A percentile compares a stretch with the other conserved stretches of the same genome.
These are phyloP conservation scores for Ceratobasidium sp. DNA, from an alignment of 1,284 basidiomycete species.

Conservation along the genomic window DNA sequence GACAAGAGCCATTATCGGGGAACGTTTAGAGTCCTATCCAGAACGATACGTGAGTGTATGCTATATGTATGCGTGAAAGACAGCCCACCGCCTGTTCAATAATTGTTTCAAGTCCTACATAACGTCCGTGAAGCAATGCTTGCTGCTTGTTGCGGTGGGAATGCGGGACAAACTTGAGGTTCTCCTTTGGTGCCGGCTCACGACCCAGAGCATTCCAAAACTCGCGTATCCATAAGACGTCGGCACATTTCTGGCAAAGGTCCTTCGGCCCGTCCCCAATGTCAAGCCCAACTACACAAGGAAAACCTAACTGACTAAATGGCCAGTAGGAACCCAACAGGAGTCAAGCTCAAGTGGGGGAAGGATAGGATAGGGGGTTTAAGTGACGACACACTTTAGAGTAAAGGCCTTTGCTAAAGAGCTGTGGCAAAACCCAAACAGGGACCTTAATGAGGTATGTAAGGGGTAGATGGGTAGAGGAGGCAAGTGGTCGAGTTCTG, in stretches of 20 bases:
- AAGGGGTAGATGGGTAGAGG: too few species aligned
- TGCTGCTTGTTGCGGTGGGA: neutral
- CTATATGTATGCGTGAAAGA: neutral
- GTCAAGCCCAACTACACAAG: neutral
- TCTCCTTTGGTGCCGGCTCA: neutral
- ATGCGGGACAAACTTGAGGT: conserved; percentile 6
- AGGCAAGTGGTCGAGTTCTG: too few species aligned
- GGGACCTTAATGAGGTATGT: too few species aligned
- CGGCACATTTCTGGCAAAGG: neutral
- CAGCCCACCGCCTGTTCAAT: conserved; percentile 6
- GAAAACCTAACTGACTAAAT: too few species aligned
- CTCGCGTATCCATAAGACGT: neutral
- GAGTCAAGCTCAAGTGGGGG: too few species aligned
- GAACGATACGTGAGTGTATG: neutral
- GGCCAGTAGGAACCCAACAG: too few species aligned
- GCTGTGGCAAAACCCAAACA: too few species aligned
- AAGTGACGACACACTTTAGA: too few species aligned
- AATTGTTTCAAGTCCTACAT: neutral
- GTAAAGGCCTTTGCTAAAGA: too few species aligned
- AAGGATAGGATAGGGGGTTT: too few species aligned
- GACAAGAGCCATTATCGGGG: conserved; percentile 6
- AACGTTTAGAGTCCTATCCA: neutral
- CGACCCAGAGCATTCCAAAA: neutral
- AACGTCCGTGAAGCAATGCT: neutral
- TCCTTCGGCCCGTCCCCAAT: neutral